A percentile compares a stretch with the other conserved stretches of the same genome.
These are phyloP conservation scores for Pseudopithomyces chartarum DNA, from an alignment of 2,329 filamentous ascomycete species.

Conservation along the genomic window DNA sequence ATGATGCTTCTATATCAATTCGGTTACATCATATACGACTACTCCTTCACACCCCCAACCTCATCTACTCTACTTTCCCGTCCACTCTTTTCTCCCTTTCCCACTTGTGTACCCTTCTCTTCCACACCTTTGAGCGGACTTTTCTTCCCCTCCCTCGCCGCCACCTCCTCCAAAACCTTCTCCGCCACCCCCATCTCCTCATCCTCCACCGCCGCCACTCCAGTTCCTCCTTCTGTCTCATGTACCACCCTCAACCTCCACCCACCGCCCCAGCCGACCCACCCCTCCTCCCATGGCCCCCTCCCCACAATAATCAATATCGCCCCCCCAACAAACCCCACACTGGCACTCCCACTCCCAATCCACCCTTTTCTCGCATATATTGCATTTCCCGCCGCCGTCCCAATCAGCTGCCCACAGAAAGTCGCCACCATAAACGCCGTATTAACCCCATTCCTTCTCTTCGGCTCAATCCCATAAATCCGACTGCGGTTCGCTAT, in stretches of 20 bases:
- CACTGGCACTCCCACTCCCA: constrained; percentile 60
- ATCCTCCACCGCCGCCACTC: constrained; percentile 15
- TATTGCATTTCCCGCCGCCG: constrained; percentile 57
- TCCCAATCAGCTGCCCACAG: constrained; percentile 74
- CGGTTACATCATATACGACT: too few species aligned
- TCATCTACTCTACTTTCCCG: too few species aligned
- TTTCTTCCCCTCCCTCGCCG: constrained; percentile 37
- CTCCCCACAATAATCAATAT: constrained; percentile 54
- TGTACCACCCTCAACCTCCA: constrained; percentile 56
- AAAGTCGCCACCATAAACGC: constrained; percentile 81
- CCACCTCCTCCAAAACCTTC: constrained; percentile 28
- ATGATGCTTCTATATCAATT: too few species aligned
- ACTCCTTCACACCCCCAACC: too few species aligned
- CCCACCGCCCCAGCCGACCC: constrained; percentile 66
- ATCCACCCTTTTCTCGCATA: constrained; percentile 64
- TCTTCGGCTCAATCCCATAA: constrained; percentile 71
- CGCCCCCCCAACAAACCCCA: constrained; percentile 59
- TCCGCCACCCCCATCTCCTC: constrained; percentile 28
- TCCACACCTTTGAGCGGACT: constrained; percentile 17
- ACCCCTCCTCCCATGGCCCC: constrained; percentile 62
- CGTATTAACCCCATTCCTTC: constrained; percentile 77
- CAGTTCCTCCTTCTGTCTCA: constrained; percentile 23
- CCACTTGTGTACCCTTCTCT: too few species aligned
- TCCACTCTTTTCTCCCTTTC: too few species aligned
- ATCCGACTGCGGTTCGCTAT: constrained; percentile 75